A percentile compares a stretch with the other conserved stretches of the same genome.
These are phyloP conservation scores for Colletotrichum sidae DNA, from an alignment of 2,329 filamentous ascomycete genomes.

Conservation along the genomic window DNA sequence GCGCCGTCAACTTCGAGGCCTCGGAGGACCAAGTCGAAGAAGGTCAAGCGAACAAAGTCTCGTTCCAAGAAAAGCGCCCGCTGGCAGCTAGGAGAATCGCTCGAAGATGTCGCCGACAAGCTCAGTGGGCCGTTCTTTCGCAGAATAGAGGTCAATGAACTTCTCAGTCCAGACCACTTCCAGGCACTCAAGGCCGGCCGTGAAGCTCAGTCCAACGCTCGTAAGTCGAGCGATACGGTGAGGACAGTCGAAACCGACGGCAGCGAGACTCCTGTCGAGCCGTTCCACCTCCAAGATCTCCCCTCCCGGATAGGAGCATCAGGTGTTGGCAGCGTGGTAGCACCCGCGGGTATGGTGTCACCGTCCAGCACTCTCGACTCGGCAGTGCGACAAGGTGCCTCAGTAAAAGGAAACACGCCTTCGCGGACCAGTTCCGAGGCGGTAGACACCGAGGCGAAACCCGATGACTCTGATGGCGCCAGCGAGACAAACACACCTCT, in stretches of 20 bases:
- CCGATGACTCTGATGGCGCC: slow-evolving; percentile 26
- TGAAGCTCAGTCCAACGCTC: slow-evolving; percentile 45
- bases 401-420: slow-evolving; percentile 31
- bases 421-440: too few species aligned
- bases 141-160: slow-evolving; percentile 68
- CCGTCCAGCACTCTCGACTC: slow-evolving; percentile 41
- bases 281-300: slow-evolving; percentile 62
- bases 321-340: slow-evolving; percentile 46
- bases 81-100: slow-evolving; percentile 61
- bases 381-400: slow-evolving; percentile 42
- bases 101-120: slow-evolving; percentile 65
- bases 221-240: slow-evolving; percentile 45
- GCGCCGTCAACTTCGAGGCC: slow-evolving; percentile 47
- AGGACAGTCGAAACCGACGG: slow-evolving; percentile 44
- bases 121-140: slow-evolving; percentile 66
- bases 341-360: slow-evolving; percentile 44
- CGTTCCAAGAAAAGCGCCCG: slow-evolving; percentile 50
- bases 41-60: slow-evolving; percentile 41
- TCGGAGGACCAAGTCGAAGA: slow-evolving; percentile 57
- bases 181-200: slow-evolving; percentile 41
- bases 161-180: slow-evolving; percentile 62
- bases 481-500: not conserved
- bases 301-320: slow-evolving; percentile 55
- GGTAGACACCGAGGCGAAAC: slow-evolving; percentile 14
- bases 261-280: slow-evolving; percentile 57